Evolutionary conservation across 148 eudicot species (phyloP), one percentile per base, ranked within the genome.

Genomic region (Camellia granthamiana): DNA sequence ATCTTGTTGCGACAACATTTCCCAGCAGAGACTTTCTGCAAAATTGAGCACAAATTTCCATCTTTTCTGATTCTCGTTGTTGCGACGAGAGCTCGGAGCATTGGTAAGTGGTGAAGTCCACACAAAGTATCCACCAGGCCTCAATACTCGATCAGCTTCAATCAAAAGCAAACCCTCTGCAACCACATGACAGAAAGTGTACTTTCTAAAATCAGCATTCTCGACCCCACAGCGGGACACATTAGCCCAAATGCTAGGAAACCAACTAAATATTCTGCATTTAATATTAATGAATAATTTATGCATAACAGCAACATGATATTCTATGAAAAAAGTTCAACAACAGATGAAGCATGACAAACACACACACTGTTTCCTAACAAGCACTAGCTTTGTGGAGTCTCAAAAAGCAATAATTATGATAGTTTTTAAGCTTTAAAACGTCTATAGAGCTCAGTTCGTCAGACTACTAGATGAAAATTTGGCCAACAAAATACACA

Each of bases 41-140:
- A 87, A 85, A 75, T 65, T 80, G 70, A 77, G 96, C 77, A 97
- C 88, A 74, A 92, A 72, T 72, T 83, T 80, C 99, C 99, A 97
- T 85, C 85, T 88, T 83, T 97, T 94, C 81, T 85, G 90, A 77
- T 91, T 90, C 75, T 75, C 91, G 86, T 97, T 97, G 62, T 92
- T 90, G 78, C 93, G 98, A 61, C 77, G 80, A 46, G 84, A 87
- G 42, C 81, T 87, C 64, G 79, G 92, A 49, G 92, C 84, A 83
- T 88, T 91, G 77, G 93, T 93, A 64, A 96, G 83, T 52, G 93
- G 95, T 69, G 98, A 94, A 72, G 98, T 97, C 99, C 99, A 97
- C 60, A 97, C 99, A 88, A 97, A 97, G 81, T 97, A 97, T 85
- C 98, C 99, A 82, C 99, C 97, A 42, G 99, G 99, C 81, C 93